These are phyloP conservation scores for Fusarium hainanense DNA, from an alignment of 2,329 filamentous ascomycete species.

Conservation along the genomic window DNA sequence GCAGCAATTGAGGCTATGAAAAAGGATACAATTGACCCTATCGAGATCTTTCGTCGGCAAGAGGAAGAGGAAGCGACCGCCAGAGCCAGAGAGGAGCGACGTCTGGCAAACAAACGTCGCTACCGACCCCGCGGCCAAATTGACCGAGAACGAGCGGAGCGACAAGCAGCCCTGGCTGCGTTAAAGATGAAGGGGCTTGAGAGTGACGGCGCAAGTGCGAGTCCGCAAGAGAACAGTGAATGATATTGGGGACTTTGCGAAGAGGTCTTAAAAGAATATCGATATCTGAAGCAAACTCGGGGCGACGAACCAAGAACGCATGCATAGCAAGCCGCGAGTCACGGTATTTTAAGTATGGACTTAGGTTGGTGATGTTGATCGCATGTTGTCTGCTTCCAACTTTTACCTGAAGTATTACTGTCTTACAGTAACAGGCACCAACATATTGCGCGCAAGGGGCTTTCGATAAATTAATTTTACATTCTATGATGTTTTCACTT, in stretches of 20 bases:
- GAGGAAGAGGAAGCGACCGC: constrained; percentile 28
- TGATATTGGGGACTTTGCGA: neutral
- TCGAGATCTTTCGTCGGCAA: constrained; percentile 23
- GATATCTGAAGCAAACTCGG: neutral
- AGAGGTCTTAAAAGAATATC: neutral
- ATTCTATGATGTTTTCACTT: constrained; percentile 9
- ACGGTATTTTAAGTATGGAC: neutral
- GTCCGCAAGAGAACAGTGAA: neutral
- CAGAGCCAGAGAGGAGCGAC: constrained; percentile 34
- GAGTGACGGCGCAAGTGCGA: neutral
- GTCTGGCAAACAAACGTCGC: constrained; percentile 40
- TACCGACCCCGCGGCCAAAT: constrained; percentile 39
- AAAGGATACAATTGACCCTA: constrained; percentile 30
- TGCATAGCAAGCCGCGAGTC: neutral
- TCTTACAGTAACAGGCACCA: neutral
- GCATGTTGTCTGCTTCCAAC: neutral
- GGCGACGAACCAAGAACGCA: neutral
- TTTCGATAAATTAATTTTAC: neutral
- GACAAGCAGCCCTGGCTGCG: constrained; percentile 17
- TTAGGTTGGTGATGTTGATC: neutral
- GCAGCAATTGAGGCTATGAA: constrained; percentile 34
- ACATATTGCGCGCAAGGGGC: neutral
- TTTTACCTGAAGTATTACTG: neutral
- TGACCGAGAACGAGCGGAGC: constrained; percentile 32
- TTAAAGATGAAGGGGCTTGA: neutral